Base-by-base conservation (phyloP, 2,329 filamentous ascomycete genomes). In the Aspergillus transmontanensis region DNA sequence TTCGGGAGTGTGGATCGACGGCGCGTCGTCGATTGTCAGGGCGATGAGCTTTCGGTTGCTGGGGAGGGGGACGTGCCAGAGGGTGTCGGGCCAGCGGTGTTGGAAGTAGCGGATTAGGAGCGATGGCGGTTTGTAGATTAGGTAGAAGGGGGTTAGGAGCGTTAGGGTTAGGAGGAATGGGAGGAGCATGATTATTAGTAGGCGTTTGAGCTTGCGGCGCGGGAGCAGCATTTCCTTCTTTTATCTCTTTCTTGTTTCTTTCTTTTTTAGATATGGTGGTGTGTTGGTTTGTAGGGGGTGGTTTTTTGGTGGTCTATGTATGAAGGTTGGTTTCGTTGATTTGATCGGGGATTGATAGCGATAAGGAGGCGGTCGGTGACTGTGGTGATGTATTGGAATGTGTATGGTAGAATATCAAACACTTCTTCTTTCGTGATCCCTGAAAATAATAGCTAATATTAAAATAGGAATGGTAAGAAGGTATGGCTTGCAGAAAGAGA, bases 11-110 rank as follows among this genome's bases (percentile, higher is more conserved):
- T 91, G 84, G 50, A 84, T 78, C 1, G 90, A 94, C 0, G 93
- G 93, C 32, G 89, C 90, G 78, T 97, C 93, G 80, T 97, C 93
- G 71, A 97, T 90, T 1, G 92, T 96, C 45, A 97, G 83, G 0
- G 92, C 93, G 21, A 97, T 83, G 30, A 94, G 79, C 72, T 89
- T 91, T 55, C 86, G 80, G 10, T 79, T 70, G 1, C 85, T 83
- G 0, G 81, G 76, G 21, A 68, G 58, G 2, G 69, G 68, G 32
- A 91, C 84, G 68, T 91, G 89, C 83, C 90, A 96, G 16, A 96
- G 83, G 4, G 96, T 90, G 70, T 93, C 89, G 1, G 92, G 91
- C 85, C 90, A 94, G 65, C 85, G 87, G 68, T 80, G 80, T 71
- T 89, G 85, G 63, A 96, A 86, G 80, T 90, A 90, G 62, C 82